Base-by-base conservation (phyloP, 2,329 filamentous ascomycete species). In the Xylariaceae sp. region DNA sequence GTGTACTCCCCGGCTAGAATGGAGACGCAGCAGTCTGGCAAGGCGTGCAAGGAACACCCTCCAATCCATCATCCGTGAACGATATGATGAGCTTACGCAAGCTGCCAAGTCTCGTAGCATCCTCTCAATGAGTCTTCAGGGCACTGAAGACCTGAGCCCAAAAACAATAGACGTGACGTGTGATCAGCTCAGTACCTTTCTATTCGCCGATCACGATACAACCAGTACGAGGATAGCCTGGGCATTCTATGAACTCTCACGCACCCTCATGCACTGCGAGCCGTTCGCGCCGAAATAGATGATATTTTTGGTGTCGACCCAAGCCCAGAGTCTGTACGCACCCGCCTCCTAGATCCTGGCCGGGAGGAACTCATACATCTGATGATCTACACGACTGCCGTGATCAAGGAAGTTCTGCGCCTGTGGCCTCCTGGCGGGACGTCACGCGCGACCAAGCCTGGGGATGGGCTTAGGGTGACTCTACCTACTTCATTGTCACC, bases 361-460 rank as follows among this genome's bases (percentile, higher is more conserved):
- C 12, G 27, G 12, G 12, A 32, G 27, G 37, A 25, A 14, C 3
- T 39, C 19, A 25, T 39, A 7, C 17, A 22, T 16, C 17, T n/a
- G 14, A 22, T 70, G 64, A 41, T 50, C 0, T 69, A 68, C 52
- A 61, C 57, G 7, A 56, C 59, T 16, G 67, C 66, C 14, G 63
- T 70, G 4, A 64, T 71, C 37, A 68, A 69, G 50, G 68, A 71
- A 43, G 57, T 54, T 1, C 55, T 70, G 6, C 55, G 67, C 0
- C 45, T 69, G 12, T 60, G 67, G 25, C 63, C 68, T 1, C 64
- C 66, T 0, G 68, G 62, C 0, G 60, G 54, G 1, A 61, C 60
- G 1, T 63, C 61, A 4, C 62, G 67, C 3, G 55, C 58, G 41
- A 37, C 59, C 0, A 44, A 49, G 3, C 59, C 58, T 0, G 64